Evolutionary conservation across 306 rosid species (phyloP), one percentile per base, ranked within the genome.

Genomic region (Trifolium subterraneum): DNA sequence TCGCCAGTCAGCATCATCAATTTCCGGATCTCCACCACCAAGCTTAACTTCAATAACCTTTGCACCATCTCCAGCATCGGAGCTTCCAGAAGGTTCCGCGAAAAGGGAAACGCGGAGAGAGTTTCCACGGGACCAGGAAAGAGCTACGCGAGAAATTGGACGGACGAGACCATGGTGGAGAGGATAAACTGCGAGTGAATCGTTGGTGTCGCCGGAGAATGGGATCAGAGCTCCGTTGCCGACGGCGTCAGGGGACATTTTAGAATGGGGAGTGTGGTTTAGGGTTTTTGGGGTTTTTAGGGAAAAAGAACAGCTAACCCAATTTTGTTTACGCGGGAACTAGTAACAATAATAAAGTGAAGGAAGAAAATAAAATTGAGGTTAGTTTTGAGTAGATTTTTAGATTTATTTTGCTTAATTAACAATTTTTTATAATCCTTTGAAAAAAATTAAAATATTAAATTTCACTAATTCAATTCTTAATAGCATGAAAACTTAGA

Each of bases 101-200:
- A 91, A 87, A 36, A 89, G 82, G 16, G 98, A 87, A 68, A 94
- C 86, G 67, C 91, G 91, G 52, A 94, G 89, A 23, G 91, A 79
- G 79, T 88, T 91, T 75, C 96, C 98, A 71, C 86, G 86, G 71
- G 89, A 81, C 97, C 97, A 94, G 67, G 96, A 94, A 54, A 94
- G 75, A 71, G 95, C 80, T 29, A 89, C 54, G 74, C 94, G 86
- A 75, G 87, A 82, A 69, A 91, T 71, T 12, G 98, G 94, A 74
- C 91, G 83, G 68, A 80, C 44, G 39, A 91, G 84, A 58, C 85
- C 90, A 10, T 94, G 97, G 80, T 73, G 85, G 23, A 94, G 81
- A 6, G 92, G 82, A 74, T 87, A 87, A 20, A 86, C 74, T 7
- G 59, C 76, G 31, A 58, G 77, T 3, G 86, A 65, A 27, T 78